Evolutionary conservation across 148 eudicot genomes (phyloP), one percentile per base, ranked within the genome.

Genomic region (Cornus kousa): DNA sequence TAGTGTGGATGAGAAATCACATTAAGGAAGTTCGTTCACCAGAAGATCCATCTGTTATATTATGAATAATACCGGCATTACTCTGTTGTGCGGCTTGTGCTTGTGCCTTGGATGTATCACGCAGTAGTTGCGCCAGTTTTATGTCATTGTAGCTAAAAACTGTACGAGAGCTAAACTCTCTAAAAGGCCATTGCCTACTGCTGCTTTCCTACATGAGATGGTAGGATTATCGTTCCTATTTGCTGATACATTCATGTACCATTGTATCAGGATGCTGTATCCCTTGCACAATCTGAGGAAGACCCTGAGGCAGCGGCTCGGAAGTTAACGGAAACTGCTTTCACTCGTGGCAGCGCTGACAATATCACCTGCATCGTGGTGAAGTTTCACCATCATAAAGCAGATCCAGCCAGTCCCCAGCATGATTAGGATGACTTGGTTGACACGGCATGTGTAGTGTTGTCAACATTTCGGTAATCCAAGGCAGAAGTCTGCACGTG

Each of bases 321-420:
- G 77, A 96, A 94, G 74, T 80, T 96, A 73, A 92, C 95, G 0
- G 98, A 96, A 77, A 90, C 97, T n/a, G 98, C 99, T 74, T 96
- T 88, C 72, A 73, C 83, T 46, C 91, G 97, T 43, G 99, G 99
- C 67, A 94, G 99, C 78, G 95, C 97, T 28, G 99, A 96, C 73
- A 96, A 94, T 74, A 96, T 96, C 69, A 92, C 99, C 68, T 93
- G 98, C 86, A 93, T 96, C 71, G 97, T 96, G 37, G 99, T 94
- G 31, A 92, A 85, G 80, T 90, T 96, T 79, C 82, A 86, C 78
- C 97, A 91, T 70, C 78, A 82, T 7, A 81, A 85, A 74, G 75
- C 72, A 7, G 74, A 68, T 6, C 35, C 80, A 60, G 59, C 78
- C 11, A 77, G 74, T 13, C 72, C 75, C 40, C 67, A 71, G 72